Conservation (phyloP, 1,284 basidiomycete genomes). For the Moniliella sp. region DNA sequence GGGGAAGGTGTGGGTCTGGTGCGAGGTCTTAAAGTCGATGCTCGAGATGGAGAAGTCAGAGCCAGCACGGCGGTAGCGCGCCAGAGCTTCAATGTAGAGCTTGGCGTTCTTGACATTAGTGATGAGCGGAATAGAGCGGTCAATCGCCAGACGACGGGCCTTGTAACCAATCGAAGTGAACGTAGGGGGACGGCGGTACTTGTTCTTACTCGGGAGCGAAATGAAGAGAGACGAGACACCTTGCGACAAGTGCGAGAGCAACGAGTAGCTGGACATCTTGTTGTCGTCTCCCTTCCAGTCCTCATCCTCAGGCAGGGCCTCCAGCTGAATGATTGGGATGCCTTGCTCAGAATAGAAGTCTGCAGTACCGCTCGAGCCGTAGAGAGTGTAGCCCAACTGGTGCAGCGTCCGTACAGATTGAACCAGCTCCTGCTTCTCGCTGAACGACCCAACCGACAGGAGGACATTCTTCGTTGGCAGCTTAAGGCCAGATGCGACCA, state of each 20-base stretch:
- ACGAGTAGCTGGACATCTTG: slow-evolving; percentile 27
- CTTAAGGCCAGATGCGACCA: slow-evolving; percentile 83
- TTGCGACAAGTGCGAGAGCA: slow-evolving; percentile 27
- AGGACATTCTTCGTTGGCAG: slow-evolving; percentile 86
- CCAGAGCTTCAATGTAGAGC: slow-evolving; percentile 78
- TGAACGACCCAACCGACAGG: slow-evolving; percentile 81
- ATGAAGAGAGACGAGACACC: slow-evolving; percentile 55
- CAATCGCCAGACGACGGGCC: slow-evolving; percentile 91
- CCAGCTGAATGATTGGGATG: slow-evolving; percentile 29
- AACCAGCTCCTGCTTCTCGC: slow-evolving; percentile 89
- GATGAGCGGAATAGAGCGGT: slow-evolving; percentile 87
- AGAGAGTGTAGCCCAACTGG: slow-evolving; percentile 80
- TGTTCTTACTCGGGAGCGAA: slow-evolving; percentile 92
- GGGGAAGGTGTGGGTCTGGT: slow-evolving; percentile 68
- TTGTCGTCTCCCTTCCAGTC: slow-evolving; percentile 19
- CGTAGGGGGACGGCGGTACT: slow-evolving; percentile 84
- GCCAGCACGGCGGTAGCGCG: slow-evolving; percentile 43
- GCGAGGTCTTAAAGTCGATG: slow-evolving; percentile 79
- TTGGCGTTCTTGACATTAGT: slow-evolving; percentile 99
- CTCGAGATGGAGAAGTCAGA: slow-evolving; percentile 63
- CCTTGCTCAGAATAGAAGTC: slow-evolving; percentile 32
- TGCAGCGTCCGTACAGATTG: slow-evolving; percentile 91
- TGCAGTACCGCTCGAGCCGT: slow-evolving; percentile 85
- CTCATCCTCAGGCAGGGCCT: slow-evolving; percentile 31
- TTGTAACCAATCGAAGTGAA: slow-evolving; percentile 92